phyloP scores from a whole-genome alignment of 768 basidiomycete genomes.

The Pulveroboletus sp. region DNA sequence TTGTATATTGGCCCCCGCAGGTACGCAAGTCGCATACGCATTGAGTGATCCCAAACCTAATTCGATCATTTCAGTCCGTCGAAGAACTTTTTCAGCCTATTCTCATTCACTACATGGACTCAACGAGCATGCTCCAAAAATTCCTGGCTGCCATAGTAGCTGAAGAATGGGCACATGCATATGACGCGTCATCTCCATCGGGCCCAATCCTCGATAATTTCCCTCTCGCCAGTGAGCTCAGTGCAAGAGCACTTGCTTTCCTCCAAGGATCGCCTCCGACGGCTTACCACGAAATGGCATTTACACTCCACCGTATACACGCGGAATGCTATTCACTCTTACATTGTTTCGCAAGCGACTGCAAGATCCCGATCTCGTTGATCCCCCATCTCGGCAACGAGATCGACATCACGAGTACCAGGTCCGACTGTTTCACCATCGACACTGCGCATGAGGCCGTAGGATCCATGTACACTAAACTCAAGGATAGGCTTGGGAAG shows the following conservation, averaged over 20 bases:
- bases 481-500: constrained; percentile 71
- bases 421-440: constrained; percentile 69
- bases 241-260: constrained; percentile 61
- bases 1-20: constrained; percentile 61
- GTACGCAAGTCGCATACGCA: too few species aligned
- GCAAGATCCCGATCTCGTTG: constrained; percentile 74
- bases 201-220: constrained; percentile 51
- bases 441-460: constrained; percentile 71
- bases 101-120: constrained; percentile 75
- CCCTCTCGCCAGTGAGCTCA: constrained; percentile 62
- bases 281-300: constrained; percentile 89
- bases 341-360: constrained; percentile 80
- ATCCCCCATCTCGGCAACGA: constrained; percentile 77
- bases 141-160: constrained; percentile 80
- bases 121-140: constrained; percentile 88
- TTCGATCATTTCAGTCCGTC: constrained; percentile 32
- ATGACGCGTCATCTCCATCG: constrained; percentile 35
- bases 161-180: constrained; percentile 84
- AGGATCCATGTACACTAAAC: constrained; percentile 61
- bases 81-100: constrained; percentile 73
- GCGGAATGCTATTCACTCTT: constrained; percentile 75
- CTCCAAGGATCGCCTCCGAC: constrained; percentile 72
- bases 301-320: constrained; percentile 74
- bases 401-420: constrained; percentile 69
- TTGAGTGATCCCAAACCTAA: too few species aligned